phyloP scores from a whole-genome alignment of 108 stramenopile species.

The Nitzschia putrida region DNA sequence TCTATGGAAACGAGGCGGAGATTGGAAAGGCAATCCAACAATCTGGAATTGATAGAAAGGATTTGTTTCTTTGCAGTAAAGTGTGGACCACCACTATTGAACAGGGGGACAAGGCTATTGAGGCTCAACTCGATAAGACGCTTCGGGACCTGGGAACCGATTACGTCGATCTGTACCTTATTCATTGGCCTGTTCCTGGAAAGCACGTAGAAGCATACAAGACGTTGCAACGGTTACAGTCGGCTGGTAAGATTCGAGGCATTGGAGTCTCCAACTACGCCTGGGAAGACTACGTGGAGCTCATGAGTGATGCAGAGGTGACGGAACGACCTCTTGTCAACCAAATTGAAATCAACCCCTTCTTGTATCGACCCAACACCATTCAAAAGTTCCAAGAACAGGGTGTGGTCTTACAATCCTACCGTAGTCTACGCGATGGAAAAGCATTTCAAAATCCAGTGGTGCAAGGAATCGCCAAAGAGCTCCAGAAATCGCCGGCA shows the following conservation, averaged over 20 bases:
- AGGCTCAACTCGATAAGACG: constrained; percentile 67
- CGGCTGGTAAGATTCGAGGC: constrained; percentile 69
- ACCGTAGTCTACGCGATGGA: constrained; percentile 85
- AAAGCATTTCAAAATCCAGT: constrained; percentile 83
- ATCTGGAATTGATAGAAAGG: constrained; percentile 60
- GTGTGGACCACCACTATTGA: constrained; percentile 94
- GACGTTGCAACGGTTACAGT: constrained; percentile 53
- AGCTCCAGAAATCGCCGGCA: constrained; percentile 62
- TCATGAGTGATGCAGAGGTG: constrained; percentile 58
- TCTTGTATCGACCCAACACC: constrained; percentile 83
- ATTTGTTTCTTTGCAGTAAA: constrained; percentile 88
- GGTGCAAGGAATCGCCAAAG: constrained; percentile 56
- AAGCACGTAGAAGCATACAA: constrained; percentile 88
- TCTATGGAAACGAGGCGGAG: constrained; percentile 85
- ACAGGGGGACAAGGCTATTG: constrained; percentile 72
- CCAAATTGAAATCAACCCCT: constrained; percentile 95
- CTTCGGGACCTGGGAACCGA: constrained; percentile 79
- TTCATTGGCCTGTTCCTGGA: constrained; percentile 93
- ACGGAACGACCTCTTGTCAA: constrained; percentile 71
- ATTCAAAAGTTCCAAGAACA: constrained; percentile 67
- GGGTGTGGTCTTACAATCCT: constrained; percentile 86
- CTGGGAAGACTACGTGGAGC: constrained; percentile 83
- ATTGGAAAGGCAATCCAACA: constrained; percentile 80
- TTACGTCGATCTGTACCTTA: constrained; percentile 86
- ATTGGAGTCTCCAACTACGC: constrained; percentile 73